These are phyloP conservation scores for Botrytis pseudocinerea DNA, from an alignment of 2,329 filamentous ascomycete genomes.

Conservation along the genomic window DNA sequence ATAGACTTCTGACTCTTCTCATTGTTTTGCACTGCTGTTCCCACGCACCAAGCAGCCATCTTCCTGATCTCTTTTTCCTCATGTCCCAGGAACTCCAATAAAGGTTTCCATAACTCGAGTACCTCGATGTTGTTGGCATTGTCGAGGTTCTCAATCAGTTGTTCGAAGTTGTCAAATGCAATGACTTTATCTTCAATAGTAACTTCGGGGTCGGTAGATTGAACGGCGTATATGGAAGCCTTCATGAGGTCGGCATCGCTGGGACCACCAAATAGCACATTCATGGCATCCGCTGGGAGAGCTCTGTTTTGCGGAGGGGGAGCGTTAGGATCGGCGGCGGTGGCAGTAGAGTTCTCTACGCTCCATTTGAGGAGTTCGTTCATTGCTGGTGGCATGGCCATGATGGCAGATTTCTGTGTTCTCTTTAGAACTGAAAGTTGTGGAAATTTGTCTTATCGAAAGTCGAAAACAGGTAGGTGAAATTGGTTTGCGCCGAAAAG, in stretches of 20 bases:
- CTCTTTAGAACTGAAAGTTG: not conserved
- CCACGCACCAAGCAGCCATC: slow-evolving; percentile 92
- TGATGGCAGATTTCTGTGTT: not conserved
- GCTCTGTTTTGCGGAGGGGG: slow-evolving; percentile 39
- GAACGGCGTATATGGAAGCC: slow-evolving; percentile 76
- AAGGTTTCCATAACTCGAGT: slow-evolving; percentile 77
- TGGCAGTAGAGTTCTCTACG: slow-evolving; percentile 59
- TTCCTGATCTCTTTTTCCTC: slow-evolving; percentile 71
- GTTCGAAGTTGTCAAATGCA: slow-evolving; percentile 94
- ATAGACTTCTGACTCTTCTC: slow-evolving; percentile 75
- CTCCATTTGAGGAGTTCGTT: slow-evolving; percentile 43
- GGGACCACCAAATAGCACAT: slow-evolving; percentile 76
- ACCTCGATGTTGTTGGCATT: slow-evolving; percentile 92
- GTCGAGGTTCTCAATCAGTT: slow-evolving; percentile 87
- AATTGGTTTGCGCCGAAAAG: not conserved
- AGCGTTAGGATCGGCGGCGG: slow-evolving; percentile 35
- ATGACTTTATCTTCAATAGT: slow-evolving; percentile 74
- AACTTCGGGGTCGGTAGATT: slow-evolving; percentile 58
- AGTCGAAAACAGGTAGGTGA: not conserved
- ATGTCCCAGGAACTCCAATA: slow-evolving; percentile 69
- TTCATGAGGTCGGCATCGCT: slow-evolving; percentile 93
- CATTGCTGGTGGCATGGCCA: slow-evolving; percentile 38
- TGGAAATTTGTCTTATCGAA: not conserved
- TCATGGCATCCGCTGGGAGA: slow-evolving; percentile 70
- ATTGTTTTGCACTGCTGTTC: slow-evolving; percentile 97